These are phyloP conservation scores for Aegilops umbellulata DNA, from an alignment of 176 grass and related monocot species.

Conservation along the genomic window DNA sequence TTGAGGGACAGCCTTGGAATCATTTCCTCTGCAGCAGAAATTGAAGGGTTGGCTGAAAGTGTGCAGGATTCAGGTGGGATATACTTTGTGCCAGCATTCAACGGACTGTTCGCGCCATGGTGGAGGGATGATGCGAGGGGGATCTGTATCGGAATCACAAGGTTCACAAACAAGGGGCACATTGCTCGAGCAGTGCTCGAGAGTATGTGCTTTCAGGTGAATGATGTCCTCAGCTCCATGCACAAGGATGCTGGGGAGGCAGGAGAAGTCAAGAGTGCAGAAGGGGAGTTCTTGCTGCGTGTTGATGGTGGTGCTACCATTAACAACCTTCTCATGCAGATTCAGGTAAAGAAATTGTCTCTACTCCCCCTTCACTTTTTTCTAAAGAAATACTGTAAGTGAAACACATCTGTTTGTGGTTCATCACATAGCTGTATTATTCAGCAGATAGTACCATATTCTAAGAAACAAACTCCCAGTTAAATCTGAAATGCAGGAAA, in stretches of 20 bases:
- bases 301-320: constrained; percentile 90
- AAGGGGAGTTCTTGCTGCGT: constrained; percentile 68
- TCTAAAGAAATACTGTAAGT: background rate
- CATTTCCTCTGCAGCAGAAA: constrained; percentile 53
- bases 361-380: background rate
- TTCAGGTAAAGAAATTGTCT: constrained; percentile 47
- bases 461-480: background rate
- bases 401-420: background rate
- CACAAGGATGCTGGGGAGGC: constrained; percentile 79
- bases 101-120: constrained; percentile 91
- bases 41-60: constrained; percentile 61
- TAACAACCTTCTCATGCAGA: constrained; percentile 95
- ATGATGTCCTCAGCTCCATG: constrained; percentile 89
- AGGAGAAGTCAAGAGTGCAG: constrained; percentile 48
- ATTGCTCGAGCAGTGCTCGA: constrained; percentile 79
- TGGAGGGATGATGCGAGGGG: constrained; percentile 90
- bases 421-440: background rate
- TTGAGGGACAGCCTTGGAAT: constrained; percentile 82
- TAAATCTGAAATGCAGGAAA: background rate
- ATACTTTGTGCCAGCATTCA: constrained; percentile 94
- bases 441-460: background rate
- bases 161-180: constrained; percentile 83
- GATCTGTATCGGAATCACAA: constrained; percentile 73
- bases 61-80: constrained; percentile 73
- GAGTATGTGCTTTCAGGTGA: constrained; percentile 97